phyloP scores from a whole-genome alignment of 768 basidiomycete species.

The Sporobolomyces pararoseus region DNA sequence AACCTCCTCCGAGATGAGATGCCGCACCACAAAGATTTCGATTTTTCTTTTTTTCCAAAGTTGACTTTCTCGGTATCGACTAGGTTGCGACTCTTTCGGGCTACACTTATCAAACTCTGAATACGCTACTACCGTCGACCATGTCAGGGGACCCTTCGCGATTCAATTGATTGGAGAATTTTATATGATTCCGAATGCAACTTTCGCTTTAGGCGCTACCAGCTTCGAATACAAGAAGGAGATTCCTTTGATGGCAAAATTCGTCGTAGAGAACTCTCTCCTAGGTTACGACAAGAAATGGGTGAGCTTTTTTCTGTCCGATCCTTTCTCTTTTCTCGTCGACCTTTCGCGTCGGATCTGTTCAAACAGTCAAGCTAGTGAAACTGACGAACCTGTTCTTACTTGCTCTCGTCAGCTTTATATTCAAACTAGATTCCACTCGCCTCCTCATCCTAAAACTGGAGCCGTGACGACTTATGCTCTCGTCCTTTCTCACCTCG shows the following conservation, averaged over 20 bases:
- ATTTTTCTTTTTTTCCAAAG: too few relatives aligned
- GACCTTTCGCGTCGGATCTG: neutral
- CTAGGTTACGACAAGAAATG: conserved; percentile 35
- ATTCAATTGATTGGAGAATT: conserved; percentile 25
- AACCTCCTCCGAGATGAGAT: too few relatives aligned
- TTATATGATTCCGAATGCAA: conserved; percentile 12
- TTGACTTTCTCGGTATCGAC: too few relatives aligned
- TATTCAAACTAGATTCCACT: conserved; percentile 24
- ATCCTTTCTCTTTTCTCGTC: neutral
- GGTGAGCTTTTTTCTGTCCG: neutral
- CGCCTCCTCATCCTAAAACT: conserved; percentile 17
- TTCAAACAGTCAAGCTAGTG: too few relatives aligned
- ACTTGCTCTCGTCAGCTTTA: too few relatives aligned
- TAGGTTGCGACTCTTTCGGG: conserved; percentile 33
- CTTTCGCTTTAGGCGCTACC: conserved; percentile 26
- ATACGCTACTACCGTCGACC: conserved; percentile 29
- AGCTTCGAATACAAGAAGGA: conserved; percentile 24
- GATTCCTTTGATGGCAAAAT: conserved; percentile 29
- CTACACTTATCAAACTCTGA: conserved; percentile 18
- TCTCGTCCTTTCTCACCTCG: conserved; percentile 17
- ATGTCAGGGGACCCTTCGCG: conserved; percentile 25
- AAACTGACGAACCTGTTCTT: too few relatives aligned
- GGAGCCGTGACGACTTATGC: conserved; percentile 20
- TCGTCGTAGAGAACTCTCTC: conserved; percentile 12
- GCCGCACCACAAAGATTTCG: too few relatives aligned